Evolutionary conservation across 306 rosid species (phyloP), one percentile per base, ranked within the genome.

Genomic region (Nissolia schottii): DNA sequence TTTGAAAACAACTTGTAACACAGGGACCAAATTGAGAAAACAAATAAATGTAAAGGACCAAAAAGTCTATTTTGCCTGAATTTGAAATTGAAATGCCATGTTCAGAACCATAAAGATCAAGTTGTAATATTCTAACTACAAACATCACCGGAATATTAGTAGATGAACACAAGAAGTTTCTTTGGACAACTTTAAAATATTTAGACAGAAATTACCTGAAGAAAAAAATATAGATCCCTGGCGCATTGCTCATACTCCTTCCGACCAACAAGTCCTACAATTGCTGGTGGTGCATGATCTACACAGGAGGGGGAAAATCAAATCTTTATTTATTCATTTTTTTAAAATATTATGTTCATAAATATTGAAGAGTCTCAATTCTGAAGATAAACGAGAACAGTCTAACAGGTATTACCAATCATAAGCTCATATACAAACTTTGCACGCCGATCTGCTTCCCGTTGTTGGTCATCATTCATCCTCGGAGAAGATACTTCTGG

Each of bases 211-310:
- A 71, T 75, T 85, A 91, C 99, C 99, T 95, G 99, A 77, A 95
- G 90, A 80, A 91, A 91, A 70, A 85, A 89, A 80, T 86, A 95
- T 71, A 95, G 85, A 89, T 91, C 97, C 85, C 89, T 84, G 14
- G 96, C 99, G 74, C 99, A 86, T 64, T 95, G 96, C 69, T 91
- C 97, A 80, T 91, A 95, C 79, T 91, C 96, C 86, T 78, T 89
- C 24, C 90, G 88, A 71, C 99, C 99, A 37, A 95, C 97, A 53
- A 95, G 96, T 64, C 99, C 83, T 35, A 95, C 99, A 46, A 95
- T 85, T 29, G 97, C 85, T 29, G 92, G 62, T 0, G 97, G 99
- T 29, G 97, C 97, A 49, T 80, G 88, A 74, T 90, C 99, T 95
- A 70, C 78, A 81, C 10, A 53, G 19, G 59, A 14, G 35, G 25